Evolutionary conservation across 148 eudicot genomes (phyloP), one percentile per base, ranked within the genome.

Genomic region (Cornus suecica): DNA sequence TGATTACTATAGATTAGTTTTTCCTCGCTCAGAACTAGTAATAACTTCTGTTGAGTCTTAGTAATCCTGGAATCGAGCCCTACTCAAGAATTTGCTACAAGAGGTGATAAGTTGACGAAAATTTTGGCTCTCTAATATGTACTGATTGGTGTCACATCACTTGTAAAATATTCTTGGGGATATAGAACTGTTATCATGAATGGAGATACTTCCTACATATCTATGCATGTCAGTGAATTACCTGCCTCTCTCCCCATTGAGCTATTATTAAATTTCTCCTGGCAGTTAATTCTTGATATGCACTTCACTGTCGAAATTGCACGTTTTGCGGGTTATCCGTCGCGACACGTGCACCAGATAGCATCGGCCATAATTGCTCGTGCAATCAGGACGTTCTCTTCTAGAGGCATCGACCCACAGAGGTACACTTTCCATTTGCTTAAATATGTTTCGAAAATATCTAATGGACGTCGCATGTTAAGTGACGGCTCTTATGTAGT

Each of bases 271-370:
- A 37, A 37, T 10, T 37, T 37, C 8, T 28, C 58, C 51, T 84
- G 84, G 85, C 95, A 96, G 98, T 76, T 96, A 73, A 87, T 93
- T 81, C 90, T 96, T n/a, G 99, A 96, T 80, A 93, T 93, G 98
- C 98, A 96, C 87, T 96, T 96, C 84, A 96, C 97, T 58, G 98
- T 93, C 37, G 98, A 96, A 88, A 96, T 96, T 77, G 94, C 99
- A 61, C 93, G 93, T 20, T 96, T 78, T 83, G 98, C 97, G 45
- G 91, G 98, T 58, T 88, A 88, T 77, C 86, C 97, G 66, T 91
- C 98, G 16, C 86, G 94, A 74, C 85, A 88, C 0, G 88, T 91
- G 70, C 87, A 90, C 32, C 97, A 93, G 86, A 74, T 82, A 63
- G 92, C 96, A 76, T 96, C 99, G 63, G 83, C 85, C 58, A 91